A percentile compares a stretch with the other conserved stretches of the same genome.
phyloP scores from a whole-genome alignment of 2,329 filamentous ascomycete species.

The Trichoderma atroviride region DNA sequence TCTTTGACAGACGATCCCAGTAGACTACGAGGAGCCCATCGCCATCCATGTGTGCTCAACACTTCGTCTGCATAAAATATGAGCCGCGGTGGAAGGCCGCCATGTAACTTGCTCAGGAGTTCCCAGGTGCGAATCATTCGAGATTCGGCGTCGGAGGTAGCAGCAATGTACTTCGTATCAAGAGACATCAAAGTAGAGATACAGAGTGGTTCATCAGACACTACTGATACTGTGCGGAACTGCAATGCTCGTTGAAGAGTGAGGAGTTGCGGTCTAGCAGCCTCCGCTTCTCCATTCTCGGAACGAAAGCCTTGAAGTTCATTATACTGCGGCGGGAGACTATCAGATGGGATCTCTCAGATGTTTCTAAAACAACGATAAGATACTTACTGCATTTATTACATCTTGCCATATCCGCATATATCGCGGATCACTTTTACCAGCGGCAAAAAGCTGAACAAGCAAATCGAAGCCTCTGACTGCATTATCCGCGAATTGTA shows the following conservation, averaged over 20 bases:
- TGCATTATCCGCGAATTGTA: conserved; percentile 40
- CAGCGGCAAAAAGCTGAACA: conserved; percentile 26
- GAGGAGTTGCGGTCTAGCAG: conserved; percentile 16
- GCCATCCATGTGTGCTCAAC: conserved; percentile 32
- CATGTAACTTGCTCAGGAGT: conserved; percentile 27
- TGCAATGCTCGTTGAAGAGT: conserved; percentile 34
- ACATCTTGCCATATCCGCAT: conserved; percentile 33
- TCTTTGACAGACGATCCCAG: conserved; percentile 30
- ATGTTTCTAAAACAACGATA: background rate
- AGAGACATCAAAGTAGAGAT: conserved; percentile 37
- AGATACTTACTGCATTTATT: conserved; percentile 28
- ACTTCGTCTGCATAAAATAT: conserved; percentile 35
- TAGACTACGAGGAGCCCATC: conserved; percentile 36
- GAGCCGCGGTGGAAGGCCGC: conserved; percentile 30
- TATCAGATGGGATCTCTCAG: background rate
- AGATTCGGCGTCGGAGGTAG: conserved; percentile 19
- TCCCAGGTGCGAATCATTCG: conserved; percentile 35
- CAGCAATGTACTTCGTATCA: conserved; percentile 30
- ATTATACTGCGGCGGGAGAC: conserved; percentile 25
- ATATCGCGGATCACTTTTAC: conserved; percentile 25
- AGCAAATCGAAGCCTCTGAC: conserved; percentile 28
- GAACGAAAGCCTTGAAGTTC: conserved; percentile 27
- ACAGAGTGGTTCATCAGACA: conserved; percentile 37
- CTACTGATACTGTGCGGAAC: conserved; percentile 36
- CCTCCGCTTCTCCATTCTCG: background rate